Evolutionary conservation across 148 eudicot genomes (phyloP).

Genomic region (Chenopodium formosanum): DNA sequence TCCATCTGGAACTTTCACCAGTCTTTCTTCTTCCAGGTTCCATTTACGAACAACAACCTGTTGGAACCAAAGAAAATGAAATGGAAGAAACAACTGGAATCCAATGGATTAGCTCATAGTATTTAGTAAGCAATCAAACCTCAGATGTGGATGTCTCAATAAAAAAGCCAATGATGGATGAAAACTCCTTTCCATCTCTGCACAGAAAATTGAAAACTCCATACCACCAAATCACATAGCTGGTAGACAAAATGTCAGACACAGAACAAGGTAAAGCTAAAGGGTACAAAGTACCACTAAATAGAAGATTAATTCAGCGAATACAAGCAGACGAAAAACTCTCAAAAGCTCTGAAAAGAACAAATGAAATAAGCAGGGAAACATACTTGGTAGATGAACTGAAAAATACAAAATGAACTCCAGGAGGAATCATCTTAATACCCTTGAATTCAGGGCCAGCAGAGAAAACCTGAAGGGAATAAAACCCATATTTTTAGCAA

Average conservation of each 20-base stretch:
- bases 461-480: slow-evolving; percentile 59
- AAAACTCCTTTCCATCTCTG: slow-evolving; percentile 85
- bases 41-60: slow-evolving; percentile 86
- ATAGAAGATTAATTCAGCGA: not conserved
- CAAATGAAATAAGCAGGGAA: not conserved
- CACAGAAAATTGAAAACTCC: slow-evolving; percentile 24
- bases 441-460: slow-evolving; percentile 84
- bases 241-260: not conserved
- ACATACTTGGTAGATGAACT: slow-evolving; percentile 65
- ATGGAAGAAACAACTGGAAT: slow-evolving; percentile 9
- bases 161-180: slow-evolving; percentile 84
- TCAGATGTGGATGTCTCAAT: slow-evolving; percentile 62
- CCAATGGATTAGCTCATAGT: not conserved
- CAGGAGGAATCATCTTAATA: slow-evolving; percentile 97
- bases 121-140: slow-evolving; percentile 40
- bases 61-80: slow-evolving; percentile 23
- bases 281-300: not conserved
- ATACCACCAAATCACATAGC: not conserved
- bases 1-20: slow-evolving; percentile 67
- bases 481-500: not conserved
- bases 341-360: not conserved
- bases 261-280: not conserved
- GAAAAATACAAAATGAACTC: slow-evolving; percentile 79
- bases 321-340: not conserved
- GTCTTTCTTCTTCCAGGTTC: slow-evolving; percentile 69